These are phyloP conservation scores for Ogataea pilisensis DNA, from an alignment of 805 yeast species.

Conservation along the genomic window DNA sequence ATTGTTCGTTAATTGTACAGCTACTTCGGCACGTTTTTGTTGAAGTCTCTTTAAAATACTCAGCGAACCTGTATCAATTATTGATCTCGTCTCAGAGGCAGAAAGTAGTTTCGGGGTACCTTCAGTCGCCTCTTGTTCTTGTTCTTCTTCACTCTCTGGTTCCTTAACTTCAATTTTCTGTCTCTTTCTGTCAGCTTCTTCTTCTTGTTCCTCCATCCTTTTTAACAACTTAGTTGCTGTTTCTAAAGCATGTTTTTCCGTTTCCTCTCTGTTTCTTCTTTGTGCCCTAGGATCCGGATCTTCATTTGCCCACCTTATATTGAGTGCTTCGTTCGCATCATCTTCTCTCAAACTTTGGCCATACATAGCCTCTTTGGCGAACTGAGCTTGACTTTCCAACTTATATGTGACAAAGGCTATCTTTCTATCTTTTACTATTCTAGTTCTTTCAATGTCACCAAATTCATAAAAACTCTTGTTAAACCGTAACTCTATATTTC, in stretches of 20 bases:
- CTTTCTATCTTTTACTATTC: conserved; percentile 55
- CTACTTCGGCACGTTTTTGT: not conserved
- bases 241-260: conserved; percentile 51
- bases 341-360: conserved; percentile 56
- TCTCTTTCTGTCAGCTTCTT: conserved; percentile 2
- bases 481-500: conserved; percentile 34
- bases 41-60: conserved; percentile 7
- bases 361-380: conserved; percentile 93
- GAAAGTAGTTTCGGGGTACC: not conserved
- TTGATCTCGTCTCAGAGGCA: conserved; percentile 2
- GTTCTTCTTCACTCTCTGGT: conserved; percentile 10
- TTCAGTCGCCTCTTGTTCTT: not conserved
- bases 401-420: conserved; percentile 77
- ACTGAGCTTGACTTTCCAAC: conserved; percentile 76
- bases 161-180: conserved; percentile 24
- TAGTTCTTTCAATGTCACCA: conserved; percentile 69
- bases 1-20: not conserved
- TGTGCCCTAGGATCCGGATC: conserved; percentile 76
- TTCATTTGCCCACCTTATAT: conserved; percentile 83
- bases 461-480: conserved; percentile 62
- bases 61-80: conserved; percentile 7
- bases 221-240: conserved; percentile 44
- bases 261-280: conserved; percentile 41
- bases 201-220: conserved; percentile 12
- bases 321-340: conserved; percentile 60